Percentiles rank a stretch among this genome's conserved stretches.
These are phyloP conservation scores for Psidium friedrichsthalianum DNA, from an alignment of 345 rosid genomes.

Conservation along the genomic window DNA sequence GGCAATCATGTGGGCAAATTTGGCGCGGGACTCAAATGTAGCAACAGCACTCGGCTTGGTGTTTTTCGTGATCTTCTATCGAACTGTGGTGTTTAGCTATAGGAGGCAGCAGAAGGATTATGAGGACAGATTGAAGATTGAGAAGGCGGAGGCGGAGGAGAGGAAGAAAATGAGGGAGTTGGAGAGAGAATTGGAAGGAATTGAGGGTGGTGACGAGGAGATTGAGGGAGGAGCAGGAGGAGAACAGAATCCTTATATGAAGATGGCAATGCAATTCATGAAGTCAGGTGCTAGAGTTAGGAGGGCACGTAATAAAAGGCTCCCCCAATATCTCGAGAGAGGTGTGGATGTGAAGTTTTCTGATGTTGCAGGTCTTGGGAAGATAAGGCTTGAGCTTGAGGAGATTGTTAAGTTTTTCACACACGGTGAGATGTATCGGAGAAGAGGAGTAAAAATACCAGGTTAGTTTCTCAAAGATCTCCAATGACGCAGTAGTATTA, in stretches of 20 bases:
- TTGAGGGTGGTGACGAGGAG: constrained; percentile 46
- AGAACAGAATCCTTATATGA: constrained; percentile 64
- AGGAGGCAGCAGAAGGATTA: constrained; percentile 85
- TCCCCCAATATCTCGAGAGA: constrained; percentile 81
- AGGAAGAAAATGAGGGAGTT: constrained; percentile 74
- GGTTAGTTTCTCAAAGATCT: constrained; percentile 25
- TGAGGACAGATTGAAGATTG: constrained; percentile 85
- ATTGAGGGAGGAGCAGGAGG: constrained; percentile 35
- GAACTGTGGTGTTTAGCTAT: constrained; percentile 70
- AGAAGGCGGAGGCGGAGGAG: constrained; percentile 92
- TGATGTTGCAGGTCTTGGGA: constrained; percentile 96
- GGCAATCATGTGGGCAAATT: constrained; percentile 51
- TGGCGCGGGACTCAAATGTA: constrained; percentile 61
- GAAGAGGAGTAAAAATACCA: constrained; percentile 92
- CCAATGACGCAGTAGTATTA: not conserved
- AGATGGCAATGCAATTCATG: constrained; percentile 90
- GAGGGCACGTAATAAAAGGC: constrained; percentile 49
- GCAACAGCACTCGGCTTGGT: constrained; percentile 58
- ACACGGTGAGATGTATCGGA: constrained; percentile 87
- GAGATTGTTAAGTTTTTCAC: constrained; percentile 95
- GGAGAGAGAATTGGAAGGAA: constrained; percentile 72
- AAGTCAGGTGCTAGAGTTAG: constrained; percentile 91
- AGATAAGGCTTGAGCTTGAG: constrained; percentile 87
- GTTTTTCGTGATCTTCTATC: constrained; percentile 71
- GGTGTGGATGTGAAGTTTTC: constrained; percentile 82